These are phyloP conservation scores for Colletotrichum shisoi DNA, from an alignment of 2,329 filamentous ascomycete species.

Conservation along the genomic window DNA sequence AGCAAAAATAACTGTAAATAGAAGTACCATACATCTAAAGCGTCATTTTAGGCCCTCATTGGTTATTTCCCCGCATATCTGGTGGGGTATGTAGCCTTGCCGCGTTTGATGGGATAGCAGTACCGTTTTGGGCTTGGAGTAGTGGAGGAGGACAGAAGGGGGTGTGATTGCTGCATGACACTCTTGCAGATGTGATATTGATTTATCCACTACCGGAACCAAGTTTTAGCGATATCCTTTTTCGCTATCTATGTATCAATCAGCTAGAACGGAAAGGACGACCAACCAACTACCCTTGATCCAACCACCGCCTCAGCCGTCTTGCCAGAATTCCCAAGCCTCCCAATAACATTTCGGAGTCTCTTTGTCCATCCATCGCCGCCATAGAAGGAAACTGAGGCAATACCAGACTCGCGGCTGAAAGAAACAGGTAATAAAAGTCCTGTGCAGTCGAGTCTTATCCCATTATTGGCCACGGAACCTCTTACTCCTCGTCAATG, in stretches of 20 bases:
- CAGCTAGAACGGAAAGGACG: background rate
- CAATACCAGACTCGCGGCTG: background rate
- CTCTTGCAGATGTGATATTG: conserved; percentile 20
- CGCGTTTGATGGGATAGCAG: too few relatives aligned
- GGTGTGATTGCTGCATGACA: conserved; percentile 25
- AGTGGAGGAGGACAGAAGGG: conserved; percentile 33
- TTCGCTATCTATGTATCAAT: background rate
- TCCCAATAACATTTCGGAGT: background rate
- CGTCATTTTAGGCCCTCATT: too few relatives aligned
- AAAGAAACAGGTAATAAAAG: background rate
- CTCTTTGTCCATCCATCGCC: background rate
- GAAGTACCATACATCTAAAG: too few relatives aligned
- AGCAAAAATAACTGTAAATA: too few relatives aligned
- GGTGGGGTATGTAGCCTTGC: too few relatives aligned
- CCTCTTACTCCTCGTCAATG: conserved; percentile 10
- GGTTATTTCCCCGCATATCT: too few relatives aligned
- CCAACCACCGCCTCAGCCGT: too few relatives aligned
- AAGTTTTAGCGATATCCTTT: background rate
- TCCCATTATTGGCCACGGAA: background rate
- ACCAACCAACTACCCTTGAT: conserved; percentile 8
- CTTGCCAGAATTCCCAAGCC: background rate
- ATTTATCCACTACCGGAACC: background rate
- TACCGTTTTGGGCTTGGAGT: conserved; percentile 37
- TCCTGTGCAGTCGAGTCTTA: background rate
- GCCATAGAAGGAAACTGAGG: background rate